Base-by-base conservation (phyloP, 345 rosid genomes). In the Stellera chamaejasme region DNA sequence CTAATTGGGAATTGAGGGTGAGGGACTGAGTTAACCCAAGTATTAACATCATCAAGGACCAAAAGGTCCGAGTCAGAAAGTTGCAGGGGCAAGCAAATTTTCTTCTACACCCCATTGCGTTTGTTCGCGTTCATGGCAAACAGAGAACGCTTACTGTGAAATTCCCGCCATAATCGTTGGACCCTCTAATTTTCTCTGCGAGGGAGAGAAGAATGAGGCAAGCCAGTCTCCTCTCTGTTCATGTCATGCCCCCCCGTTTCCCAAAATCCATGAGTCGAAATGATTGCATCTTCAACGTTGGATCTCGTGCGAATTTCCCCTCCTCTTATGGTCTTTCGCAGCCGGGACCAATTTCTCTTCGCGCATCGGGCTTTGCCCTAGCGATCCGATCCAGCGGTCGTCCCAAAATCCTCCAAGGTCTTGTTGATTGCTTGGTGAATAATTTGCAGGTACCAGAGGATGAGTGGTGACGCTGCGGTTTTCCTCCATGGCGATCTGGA, bases 401-500 rank as follows among this genome's bases (percentile, higher is more conserved):
- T 59, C 45, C 54, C 10, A 5, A 54, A 28, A 27, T 36, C 56
- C 47, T 46, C 55, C 64, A 2, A 25, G 39, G 39, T 32, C 39
- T 32, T 32, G 39, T 32, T 32, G 39, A 32, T 32, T 32, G 3
- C 39, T 32, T 32, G 39, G 39, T 32, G 39, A 32, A 32, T n/a
- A n/a, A n/a, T 32, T 32, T 32, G 7, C 39, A 32, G 39, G 39
- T 3, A 32, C 39, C 39, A 32, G 27, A 23, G 5, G 25, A 62
- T 50, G 47, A 23, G 2, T 16, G 27, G 52, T 50, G 58, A 50
- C n/a, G 25, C 71, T 27, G 63, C 72, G 11, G 25, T 62, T 52
- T 62, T 80, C 69, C 69, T 85, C 63, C 80, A 82, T 39, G 88
- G 93, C 1, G 88, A 80, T 54, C 62, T 85, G 58, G 82, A 82